phyloP scores from a whole-genome alignment of 73 alveolate species.

The Diophrys appendiculata region DNA sequence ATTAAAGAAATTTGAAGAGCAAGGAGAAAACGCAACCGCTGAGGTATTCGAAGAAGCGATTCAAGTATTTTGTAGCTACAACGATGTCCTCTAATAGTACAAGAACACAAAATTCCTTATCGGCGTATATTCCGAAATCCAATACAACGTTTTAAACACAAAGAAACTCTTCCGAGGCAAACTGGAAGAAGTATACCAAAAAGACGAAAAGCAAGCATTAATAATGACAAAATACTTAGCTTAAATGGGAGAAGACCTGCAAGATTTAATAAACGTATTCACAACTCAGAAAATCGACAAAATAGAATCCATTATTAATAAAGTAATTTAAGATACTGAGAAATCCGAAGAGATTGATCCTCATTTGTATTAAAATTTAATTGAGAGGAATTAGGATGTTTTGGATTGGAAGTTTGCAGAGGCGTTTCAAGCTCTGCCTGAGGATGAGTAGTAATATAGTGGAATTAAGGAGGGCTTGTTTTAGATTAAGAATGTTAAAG shows the following conservation, averaged over 20 bases:
- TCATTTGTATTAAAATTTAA: neutral
- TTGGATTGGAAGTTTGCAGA: constrained; percentile 11
- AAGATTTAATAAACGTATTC: constrained; percentile 16
- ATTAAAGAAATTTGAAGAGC: constrained; percentile 16
- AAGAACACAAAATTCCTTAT: constrained; percentile 60
- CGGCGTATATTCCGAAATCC: constrained; percentile 52
- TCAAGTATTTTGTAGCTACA: constrained; percentile 27
- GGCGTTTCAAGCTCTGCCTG: neutral
- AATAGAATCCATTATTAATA: constrained; percentile 16
- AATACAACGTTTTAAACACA: constrained; percentile 38
- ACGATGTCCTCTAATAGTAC: constrained; percentile 45
- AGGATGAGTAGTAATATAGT: constrained; percentile 6
- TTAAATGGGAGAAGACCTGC: constrained; percentile 55
- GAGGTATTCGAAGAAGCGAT: constrained; percentile 47
- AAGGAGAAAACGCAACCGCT: constrained; percentile 15
- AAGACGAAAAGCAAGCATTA: constrained; percentile 28
- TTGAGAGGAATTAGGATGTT: constrained; percentile 13
- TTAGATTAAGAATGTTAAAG: neutral
- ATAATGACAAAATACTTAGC: constrained; percentile 30
- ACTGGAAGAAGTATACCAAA: constrained; percentile 24
- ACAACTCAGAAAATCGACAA: neutral
- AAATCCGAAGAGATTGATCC: constrained; percentile 21
- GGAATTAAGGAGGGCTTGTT: neutral
- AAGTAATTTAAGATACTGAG: neutral
- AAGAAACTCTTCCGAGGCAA: constrained; percentile 41